Evolutionary conservation across 495 filamentous ascomycete genomes (phyloP).

Genomic region (Neurospora sp.): DNA sequence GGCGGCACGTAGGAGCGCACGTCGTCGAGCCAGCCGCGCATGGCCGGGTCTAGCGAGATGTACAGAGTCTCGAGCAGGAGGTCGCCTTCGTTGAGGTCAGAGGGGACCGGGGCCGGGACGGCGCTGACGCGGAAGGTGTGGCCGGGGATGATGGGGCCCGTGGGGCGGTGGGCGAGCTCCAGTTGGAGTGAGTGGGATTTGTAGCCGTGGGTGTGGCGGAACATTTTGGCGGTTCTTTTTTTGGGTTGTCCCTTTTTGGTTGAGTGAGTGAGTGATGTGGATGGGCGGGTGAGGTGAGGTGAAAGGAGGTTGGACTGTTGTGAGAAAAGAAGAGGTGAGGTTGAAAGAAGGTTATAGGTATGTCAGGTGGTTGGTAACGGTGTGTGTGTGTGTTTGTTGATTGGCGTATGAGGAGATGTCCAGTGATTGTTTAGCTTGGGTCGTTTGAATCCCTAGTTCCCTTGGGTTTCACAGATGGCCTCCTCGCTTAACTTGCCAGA

Average conservation of each 20-base stretch:
- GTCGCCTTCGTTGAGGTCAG: constrained; percentile 47
- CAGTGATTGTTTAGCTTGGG: neutral
- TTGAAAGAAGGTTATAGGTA: neutral
- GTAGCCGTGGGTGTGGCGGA: constrained; percentile 13
- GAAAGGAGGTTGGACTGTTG: neutral
- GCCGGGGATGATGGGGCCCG: constrained; percentile 30
- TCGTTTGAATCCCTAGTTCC: neutral
- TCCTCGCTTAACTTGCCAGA: neutral
- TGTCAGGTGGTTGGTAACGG: neutral
- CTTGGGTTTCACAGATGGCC: neutral
- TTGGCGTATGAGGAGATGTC: neutral
- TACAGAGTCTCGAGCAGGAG: constrained; percentile 57
- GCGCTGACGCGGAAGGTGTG: constrained; percentile 45
- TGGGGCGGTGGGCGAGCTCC: constrained; percentile 41
- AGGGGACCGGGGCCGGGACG: constrained; percentile 31
- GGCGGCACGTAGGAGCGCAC: constrained; percentile 56
- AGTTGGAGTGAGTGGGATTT: constrained; percentile 33
- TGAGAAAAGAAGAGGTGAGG: neutral
- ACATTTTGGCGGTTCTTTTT: neutral
- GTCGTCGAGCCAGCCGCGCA: constrained; percentile 65
- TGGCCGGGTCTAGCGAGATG: constrained; percentile 72
- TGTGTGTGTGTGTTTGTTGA: neutral
- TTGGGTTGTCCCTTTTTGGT: too few species aligned
- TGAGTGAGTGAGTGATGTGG: neutral
- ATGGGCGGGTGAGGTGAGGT: neutral